Evolutionary conservation across 768 basidiomycete species (phyloP).

Genomic region (Macrocybe gigantea): DNA sequence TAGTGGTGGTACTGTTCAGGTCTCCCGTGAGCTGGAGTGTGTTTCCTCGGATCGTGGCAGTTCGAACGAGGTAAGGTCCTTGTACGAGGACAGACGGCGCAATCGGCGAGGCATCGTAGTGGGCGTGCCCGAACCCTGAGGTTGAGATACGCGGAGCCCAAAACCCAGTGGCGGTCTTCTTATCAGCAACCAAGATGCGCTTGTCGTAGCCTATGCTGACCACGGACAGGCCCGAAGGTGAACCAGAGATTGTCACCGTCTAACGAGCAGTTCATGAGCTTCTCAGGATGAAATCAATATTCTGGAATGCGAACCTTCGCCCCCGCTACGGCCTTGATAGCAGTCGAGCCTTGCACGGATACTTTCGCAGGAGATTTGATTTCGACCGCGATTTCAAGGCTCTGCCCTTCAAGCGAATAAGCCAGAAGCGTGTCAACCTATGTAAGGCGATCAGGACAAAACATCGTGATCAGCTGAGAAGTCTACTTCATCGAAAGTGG

Average conservation of each 20-base stretch:
- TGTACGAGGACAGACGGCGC: slow-evolving; percentile 23
- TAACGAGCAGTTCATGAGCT: slow-evolving; percentile 2
- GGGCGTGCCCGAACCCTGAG: slow-evolving; percentile 12
- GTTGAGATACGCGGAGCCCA: slow-evolving; percentile 50
- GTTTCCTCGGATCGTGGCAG: slow-evolving; percentile 16
- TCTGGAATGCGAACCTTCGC: slow-evolving; percentile 10
- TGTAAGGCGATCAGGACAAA: not conserved
- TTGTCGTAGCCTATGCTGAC: slow-evolving; percentile 33
- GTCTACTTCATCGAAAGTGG: slow-evolving; percentile 26
- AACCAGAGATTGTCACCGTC: slow-evolving; percentile 38
- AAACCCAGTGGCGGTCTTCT: slow-evolving; percentile 51
- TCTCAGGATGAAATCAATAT: not conserved
- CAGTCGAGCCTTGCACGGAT: slow-evolving; percentile 12
- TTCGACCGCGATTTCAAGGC: slow-evolving; percentile 20
- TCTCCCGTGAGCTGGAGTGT: slow-evolving; percentile 41
- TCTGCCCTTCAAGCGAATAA: slow-evolving; percentile 32
- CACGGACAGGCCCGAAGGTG: slow-evolving; percentile 31
- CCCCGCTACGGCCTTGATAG: slow-evolving; percentile 13
- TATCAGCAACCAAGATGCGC: slow-evolving; percentile 52
- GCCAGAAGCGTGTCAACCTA: slow-evolving; percentile 27
- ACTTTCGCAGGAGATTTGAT: slow-evolving; percentile 6
- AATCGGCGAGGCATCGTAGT: slow-evolving; percentile 22
- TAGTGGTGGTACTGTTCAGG: slow-evolving; percentile 40
- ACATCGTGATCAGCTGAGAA: not conserved
- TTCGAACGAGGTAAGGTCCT: slow-evolving; percentile 30